These are phyloP conservation scores for Cajanus cajan DNA, from an alignment of 306 rosid genomes.

Conservation along the genomic window DNA sequence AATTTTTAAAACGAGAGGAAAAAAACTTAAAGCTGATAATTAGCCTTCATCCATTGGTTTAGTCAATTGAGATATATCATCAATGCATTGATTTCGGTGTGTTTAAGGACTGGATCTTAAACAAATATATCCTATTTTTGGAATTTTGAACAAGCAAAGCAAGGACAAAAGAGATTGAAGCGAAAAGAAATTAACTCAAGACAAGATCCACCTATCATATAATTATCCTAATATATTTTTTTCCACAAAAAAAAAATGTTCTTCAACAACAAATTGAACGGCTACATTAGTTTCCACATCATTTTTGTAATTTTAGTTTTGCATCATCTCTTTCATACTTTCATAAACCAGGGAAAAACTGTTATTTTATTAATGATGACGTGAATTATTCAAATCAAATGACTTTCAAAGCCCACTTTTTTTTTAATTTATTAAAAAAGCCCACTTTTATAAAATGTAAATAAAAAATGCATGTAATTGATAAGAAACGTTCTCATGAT, in stretches of 20 bases:
- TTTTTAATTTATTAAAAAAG: too few species aligned
- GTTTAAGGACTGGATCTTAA: slow-evolving; percentile 31
- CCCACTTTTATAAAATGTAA: too few species aligned
- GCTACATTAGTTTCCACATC: not conserved
- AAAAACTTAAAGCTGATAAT: not conserved
- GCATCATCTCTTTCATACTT: too few species aligned
- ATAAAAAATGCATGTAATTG: too few species aligned
- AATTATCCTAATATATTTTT: not conserved
- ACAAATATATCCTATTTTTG: slow-evolving; percentile 22
- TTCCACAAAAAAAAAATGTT: not conserved
- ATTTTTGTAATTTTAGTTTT: not conserved
- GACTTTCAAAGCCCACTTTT: too few species aligned
- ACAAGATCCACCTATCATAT: not conserved
- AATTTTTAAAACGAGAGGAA: not conserved
- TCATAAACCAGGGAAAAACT: too few species aligned
- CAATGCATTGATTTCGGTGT: slow-evolving; percentile 13
- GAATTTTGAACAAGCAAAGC: slow-evolving; percentile 33
- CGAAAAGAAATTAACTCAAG: not conserved
- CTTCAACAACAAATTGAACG: not conserved
- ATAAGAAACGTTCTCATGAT: too few species aligned
- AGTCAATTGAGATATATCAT: slow-evolving; percentile 3
- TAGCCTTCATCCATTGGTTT: slow-evolving; percentile 19
- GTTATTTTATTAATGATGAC: too few species aligned
- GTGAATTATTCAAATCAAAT: too few species aligned
- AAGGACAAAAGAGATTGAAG: not conserved